These are phyloP conservation scores for Avicennia marina DNA, from an alignment of 257 asterid species.

Conservation along the genomic window DNA sequence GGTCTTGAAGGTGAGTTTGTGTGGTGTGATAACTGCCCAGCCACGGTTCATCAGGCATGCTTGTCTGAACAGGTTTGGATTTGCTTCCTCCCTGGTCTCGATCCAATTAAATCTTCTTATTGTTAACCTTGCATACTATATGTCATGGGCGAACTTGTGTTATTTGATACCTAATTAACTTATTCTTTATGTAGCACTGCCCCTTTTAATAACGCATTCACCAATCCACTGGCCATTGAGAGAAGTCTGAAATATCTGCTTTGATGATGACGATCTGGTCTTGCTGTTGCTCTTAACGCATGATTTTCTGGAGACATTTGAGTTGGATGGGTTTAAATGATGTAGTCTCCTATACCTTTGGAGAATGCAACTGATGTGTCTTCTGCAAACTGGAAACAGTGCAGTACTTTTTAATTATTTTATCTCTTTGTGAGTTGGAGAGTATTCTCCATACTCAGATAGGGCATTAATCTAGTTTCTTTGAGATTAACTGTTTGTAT, in stretches of 20 bases:
- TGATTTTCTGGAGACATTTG: background rate
- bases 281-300: background rate
- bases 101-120: background rate
- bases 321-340: slow-evolving; percentile 1
- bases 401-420: background rate
- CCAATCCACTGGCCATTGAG: background rate
- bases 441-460: background rate
- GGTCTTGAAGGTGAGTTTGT: slow-evolving; percentile 49
- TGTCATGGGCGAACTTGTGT: background rate
- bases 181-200: background rate
- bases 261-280: background rate
- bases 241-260: slow-evolving; percentile 3
- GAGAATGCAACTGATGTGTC: background rate
- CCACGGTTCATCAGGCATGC: slow-evolving; percentile 60
- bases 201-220: background rate
- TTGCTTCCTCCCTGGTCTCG: background rate
- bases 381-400: background rate
- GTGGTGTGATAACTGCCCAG: slow-evolving; percentile 62
- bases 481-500: background rate
- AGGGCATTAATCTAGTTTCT: background rate
- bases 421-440: background rate
- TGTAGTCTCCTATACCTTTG: background rate
- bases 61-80: slow-evolving; percentile 44
- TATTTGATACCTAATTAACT: background rate
- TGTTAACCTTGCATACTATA: background rate